A percentile compares a stretch with the other conserved stretches of the same genome.
Conservation (phyloP, 177 flowering plant species). For the Vitis hybrid region DNA sequence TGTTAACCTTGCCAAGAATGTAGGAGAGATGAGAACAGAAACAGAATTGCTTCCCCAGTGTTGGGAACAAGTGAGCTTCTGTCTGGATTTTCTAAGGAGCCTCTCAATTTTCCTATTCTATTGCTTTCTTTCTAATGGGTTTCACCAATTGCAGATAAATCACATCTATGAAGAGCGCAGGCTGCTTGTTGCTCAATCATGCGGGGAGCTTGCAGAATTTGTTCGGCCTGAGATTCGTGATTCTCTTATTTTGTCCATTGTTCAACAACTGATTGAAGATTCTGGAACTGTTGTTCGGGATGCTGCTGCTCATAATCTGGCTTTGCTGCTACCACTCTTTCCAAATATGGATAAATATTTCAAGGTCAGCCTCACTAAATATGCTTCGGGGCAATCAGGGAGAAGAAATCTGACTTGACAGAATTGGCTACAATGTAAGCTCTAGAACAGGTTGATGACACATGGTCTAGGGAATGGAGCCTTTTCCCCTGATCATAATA, state of each 20-base stretch:
- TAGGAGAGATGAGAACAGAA: conserved; percentile 99
- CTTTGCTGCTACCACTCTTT: conserved; percentile 96
- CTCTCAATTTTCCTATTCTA: background rate
- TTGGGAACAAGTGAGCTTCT: conserved; percentile 89
- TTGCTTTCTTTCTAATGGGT: background rate
- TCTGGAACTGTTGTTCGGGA: conserved; percentile 95
- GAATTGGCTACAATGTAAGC: conserved; percentile 90
- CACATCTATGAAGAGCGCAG: conserved; percentile 97
- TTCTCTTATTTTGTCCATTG: conserved; percentile 93
- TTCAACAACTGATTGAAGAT: conserved; percentile 96
- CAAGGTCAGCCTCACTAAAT: conserved; percentile 99
- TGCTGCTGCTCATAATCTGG: conserved; percentile 95
- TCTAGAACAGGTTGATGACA: conserved; percentile 71
- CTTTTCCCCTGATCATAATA: conserved; percentile 43
- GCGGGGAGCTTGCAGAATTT: conserved; percentile 96
- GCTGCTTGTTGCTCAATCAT: conserved; percentile 98
- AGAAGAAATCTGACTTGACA: conserved; percentile 90
- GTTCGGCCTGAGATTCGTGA: conserved; percentile 97
- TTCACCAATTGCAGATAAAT: conserved; percentile 59
- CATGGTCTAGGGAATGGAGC: conserved; percentile 68
- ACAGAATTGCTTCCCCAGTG: conserved; percentile 99
- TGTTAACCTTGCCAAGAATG: conserved; percentile 88
- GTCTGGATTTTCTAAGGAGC: background rate
- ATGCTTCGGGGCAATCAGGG: conserved; percentile 92
- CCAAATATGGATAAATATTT: conserved; percentile 96